A percentile compares a stretch with the other conserved stretches of the same genome.
These are phyloP conservation scores for Wickerhamiella kurtzmanii DNA, from an alignment of 805 yeast species.

Conservation along the genomic window DNA sequence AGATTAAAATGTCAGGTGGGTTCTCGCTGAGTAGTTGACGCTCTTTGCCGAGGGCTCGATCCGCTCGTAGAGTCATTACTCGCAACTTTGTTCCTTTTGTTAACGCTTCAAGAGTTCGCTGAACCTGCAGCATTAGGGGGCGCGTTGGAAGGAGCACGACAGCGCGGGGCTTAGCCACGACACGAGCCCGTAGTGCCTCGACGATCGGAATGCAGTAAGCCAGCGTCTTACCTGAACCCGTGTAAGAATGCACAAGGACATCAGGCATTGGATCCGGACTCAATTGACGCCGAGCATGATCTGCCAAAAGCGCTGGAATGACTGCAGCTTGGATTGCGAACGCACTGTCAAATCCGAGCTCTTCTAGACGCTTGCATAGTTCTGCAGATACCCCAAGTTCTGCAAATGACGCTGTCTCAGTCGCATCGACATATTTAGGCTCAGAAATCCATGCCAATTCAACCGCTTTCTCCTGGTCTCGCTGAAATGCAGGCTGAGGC, in stretches of 20 bases:
- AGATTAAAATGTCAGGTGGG: slow-evolving; percentile 27
- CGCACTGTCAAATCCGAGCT: slow-evolving; percentile 39
- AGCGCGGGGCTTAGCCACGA: slow-evolving; percentile 62
- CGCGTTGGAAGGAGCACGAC: slow-evolving; percentile 79
- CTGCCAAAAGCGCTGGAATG: slow-evolving; percentile 39
- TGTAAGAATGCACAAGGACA: slow-evolving; percentile 77
- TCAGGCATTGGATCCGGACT: slow-evolving; percentile 35
- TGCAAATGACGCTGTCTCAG: slow-evolving; percentile 33
- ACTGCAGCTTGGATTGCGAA: slow-evolving; percentile 69
- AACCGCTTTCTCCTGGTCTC: slow-evolving; percentile 33
- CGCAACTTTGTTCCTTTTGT: slow-evolving; percentile 54
- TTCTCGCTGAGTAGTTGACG: slow-evolving; percentile 30
- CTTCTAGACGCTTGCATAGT: slow-evolving; percentile 35
- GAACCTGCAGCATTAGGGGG: slow-evolving; percentile 75
- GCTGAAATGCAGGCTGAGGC: slow-evolving; percentile 58
- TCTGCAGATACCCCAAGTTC: slow-evolving; percentile 34
- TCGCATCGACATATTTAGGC: slow-evolving; percentile 46
- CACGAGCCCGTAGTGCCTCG: slow-evolving; percentile 45
- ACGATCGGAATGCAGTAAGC: slow-evolving; percentile 79
- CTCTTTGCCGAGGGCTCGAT: slow-evolving; percentile 52
- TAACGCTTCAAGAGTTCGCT: slow-evolving; percentile 43
- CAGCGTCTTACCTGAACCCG: slow-evolving; percentile 92
- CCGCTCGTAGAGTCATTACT: slow-evolving; percentile 44
- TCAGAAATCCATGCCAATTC: slow-evolving; percentile 52
- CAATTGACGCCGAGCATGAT: slow-evolving; percentile 21